Evolutionary conservation across 2,329 filamentous ascomycete species (phyloP), one percentile per base, ranked within the genome.

Genomic region (Chrysoporthe puriensis): DNA sequence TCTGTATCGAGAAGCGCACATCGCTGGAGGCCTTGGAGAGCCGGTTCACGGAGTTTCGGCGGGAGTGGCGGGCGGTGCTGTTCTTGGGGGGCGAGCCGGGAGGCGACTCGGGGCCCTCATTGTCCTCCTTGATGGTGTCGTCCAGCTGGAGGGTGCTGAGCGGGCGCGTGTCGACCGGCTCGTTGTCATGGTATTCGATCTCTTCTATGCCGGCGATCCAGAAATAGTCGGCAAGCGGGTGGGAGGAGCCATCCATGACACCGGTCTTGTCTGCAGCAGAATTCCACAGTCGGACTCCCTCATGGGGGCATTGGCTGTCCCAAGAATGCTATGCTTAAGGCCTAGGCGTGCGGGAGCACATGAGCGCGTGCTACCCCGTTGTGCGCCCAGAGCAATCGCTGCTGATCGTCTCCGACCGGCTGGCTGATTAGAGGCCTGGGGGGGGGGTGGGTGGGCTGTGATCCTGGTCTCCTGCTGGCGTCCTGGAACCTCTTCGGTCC

Each of bases 161-260:
- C 56, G 75, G 78, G 63, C 78, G 78, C 32, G 68, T 56, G 46
- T 69, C 65, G 21, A 62, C 40, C 3, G 57, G 65, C 32, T 69
- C 68, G 73, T 80, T 76, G 72, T 90, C 88, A 70, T 87, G 84
- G 80, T 91, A 90, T 66, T 86, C 84, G 73, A 91, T 84, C 70
- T 87, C 86, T 78, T 91, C 89, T 79, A 91, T 84, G 74, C 89
- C 89, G 72, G 89, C 89, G 77, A 91, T 91, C 89, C 89, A 91
- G 79, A 91, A 91, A 80, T 91, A 91, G 78, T 91, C 89, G 78
- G 89, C 89, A 77, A 91, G 83, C 76, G 89, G 89, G 71, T 84
- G 84, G 71, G 88, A 88, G 69, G 87, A 83, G 79, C 78, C 82
- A 76, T 88, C 86, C 86, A 88, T 88, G 80, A 79, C 84, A 81